A percentile compares a stretch with the other conserved stretches of the same genome.
phyloP scores from a whole-genome alignment of 805 yeast species.

The Candida endomychidarum region DNA sequence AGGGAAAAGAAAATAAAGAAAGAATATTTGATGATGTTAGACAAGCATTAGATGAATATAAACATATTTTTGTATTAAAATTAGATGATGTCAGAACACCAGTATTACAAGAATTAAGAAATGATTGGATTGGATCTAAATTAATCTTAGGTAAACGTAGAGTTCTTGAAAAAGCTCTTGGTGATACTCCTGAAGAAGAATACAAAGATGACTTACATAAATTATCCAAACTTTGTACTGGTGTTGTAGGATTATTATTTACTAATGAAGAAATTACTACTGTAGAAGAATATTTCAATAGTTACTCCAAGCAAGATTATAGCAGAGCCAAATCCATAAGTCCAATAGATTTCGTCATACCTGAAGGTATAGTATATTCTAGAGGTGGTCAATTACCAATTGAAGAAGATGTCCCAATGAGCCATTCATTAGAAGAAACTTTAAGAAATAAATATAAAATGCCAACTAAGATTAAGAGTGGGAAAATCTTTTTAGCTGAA shows the following conservation, averaged over 20 bases:
- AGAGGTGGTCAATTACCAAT: conserved; percentile 89
- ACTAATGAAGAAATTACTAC: conserved; percentile 86
- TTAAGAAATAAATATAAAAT: conserved; percentile 84
- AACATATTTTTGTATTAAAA: conserved; percentile 80
- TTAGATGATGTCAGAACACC: conserved; percentile 95
- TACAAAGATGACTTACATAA: conserved; percentile 80
- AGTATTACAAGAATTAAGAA: conserved; percentile 88
- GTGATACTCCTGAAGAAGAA: conserved; percentile 85
- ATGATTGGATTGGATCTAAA: conserved; percentile 90
- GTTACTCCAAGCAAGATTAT: conserved; percentile 77
- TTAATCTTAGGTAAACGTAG: conserved; percentile 88
- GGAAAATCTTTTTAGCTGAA: conserved; percentile 75
- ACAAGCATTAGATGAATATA: conserved; percentile 71
- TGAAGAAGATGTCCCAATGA: conserved; percentile 95
- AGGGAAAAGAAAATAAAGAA: conserved; percentile 90
- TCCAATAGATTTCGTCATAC: conserved; percentile 81
- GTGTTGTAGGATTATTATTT: conserved; percentile 84
- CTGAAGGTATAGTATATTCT: conserved; percentile 88
- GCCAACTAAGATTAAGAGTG: conserved; percentile 87
- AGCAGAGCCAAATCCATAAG: conserved; percentile 86
- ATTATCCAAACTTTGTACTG: conserved; percentile 61
- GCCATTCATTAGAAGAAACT: conserved; percentile 93
- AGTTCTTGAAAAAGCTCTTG: conserved; percentile 90
- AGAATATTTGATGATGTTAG: conserved; percentile 90
- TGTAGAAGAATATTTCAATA: conserved; percentile 83